Evolutionary conservation across 306 rosid species (phyloP), one percentile per base, ranked within the genome.

Genomic region (Gastrolobium villosum): DNA sequence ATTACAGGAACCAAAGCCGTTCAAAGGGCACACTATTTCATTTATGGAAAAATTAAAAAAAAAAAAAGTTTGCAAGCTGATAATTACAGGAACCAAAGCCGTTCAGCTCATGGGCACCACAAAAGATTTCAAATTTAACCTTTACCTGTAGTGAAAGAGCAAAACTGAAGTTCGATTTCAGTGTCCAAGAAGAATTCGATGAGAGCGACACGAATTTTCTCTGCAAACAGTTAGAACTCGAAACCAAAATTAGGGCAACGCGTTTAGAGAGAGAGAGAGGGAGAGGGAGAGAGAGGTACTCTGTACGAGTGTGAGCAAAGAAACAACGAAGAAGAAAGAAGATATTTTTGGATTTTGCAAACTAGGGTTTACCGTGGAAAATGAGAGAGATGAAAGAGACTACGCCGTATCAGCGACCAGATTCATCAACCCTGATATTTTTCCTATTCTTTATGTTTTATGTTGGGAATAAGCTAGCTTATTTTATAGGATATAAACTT

Each of bases 301-400:
- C 48, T 35, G 32, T 15, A 13, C 7, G 61, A 68, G 34, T 44
- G 2, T 15, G 46, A 34, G 41, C 37, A n/a, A 59, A 39, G 45
- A 54, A 69, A 28, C 8, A 52, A 39, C 45, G 65, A 45, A 67
- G 10, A 10, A 36, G 13, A 44, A 52, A 28, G 15, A 50, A 37
- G 72, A 67, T 15, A 72, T 35, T 59, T 37, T 65, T 5, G 39
- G 73, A 74, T 37, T 77, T 76, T 76, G 40, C 11, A 37, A 57
- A 62, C 74, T 85, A 81, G 88, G 86, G 88, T 78, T 85, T 68
- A 68, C 75, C 30, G 75, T 45, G 70, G 14, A 1, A 39, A 61
- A 14, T 52, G 15, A 67, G 44, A 64, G 45, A 67, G 72, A 68
- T 20, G 69, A 37, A 14, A 43, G 28, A 7, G 4, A 82, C 68